Conservation (phyloP, 1,284 basidiomycete genomes). For the Puccinia polysora region DNA sequence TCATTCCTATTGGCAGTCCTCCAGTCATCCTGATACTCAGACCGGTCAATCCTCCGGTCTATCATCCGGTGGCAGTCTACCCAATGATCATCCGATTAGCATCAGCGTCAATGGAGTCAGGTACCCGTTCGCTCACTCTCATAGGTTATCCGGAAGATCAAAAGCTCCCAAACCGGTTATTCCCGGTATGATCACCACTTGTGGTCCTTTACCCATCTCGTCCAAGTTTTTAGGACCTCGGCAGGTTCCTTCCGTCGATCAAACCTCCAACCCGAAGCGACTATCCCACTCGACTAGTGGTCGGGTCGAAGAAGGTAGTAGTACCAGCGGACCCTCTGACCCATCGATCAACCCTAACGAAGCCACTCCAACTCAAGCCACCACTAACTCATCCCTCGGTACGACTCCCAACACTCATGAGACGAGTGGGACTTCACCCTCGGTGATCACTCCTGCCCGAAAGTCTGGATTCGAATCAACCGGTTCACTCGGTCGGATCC, state of each 20-base stretch:
- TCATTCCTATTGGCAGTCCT: no score
- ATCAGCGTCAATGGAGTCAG: not conserved
- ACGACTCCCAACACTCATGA: no score
- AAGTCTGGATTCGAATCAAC: not conserved
- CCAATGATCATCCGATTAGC: not conserved
- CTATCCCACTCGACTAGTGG: slow-evolving; percentile 10
- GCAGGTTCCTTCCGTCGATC: not conserved
- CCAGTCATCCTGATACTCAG: not conserved
- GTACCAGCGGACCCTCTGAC: not conserved
- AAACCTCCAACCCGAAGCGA: not conserved
- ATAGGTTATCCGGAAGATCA: not conserved
- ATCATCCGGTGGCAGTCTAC: not conserved
- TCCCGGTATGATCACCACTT: slow-evolving; percentile 23
- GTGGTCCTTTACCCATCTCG: slow-evolving; percentile 11
- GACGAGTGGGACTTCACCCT: no score
- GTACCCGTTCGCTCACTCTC: not conserved
- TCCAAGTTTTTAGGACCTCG: slow-evolving; percentile 24
- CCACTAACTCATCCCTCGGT: no score
- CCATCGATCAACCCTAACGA: not conserved
- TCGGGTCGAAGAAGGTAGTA: not conserved
- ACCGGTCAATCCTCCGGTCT: not conserved
- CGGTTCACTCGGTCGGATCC: slow-evolving; percentile 7
- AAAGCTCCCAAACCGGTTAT: slow-evolving; percentile 14
- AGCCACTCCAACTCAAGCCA: not conserved
- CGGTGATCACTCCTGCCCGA: not conserved